Evolutionary conservation across 2,329 filamentous ascomycete genomes (phyloP).

Genomic region (Aspergillus latus): DNA sequence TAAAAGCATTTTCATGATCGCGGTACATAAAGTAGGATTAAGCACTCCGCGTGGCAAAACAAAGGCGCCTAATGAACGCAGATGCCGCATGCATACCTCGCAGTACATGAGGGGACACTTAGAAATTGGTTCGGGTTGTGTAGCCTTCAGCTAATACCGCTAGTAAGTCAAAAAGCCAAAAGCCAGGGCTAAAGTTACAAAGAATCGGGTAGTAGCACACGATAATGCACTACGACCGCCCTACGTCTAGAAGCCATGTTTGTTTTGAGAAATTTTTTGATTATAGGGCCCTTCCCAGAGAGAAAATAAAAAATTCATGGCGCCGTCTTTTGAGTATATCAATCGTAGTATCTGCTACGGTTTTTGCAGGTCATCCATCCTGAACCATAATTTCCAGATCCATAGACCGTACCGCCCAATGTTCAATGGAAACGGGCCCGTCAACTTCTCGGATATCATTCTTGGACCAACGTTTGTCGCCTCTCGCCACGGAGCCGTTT

Average conservation of each 20-base stretch:
- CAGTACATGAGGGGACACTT: neutral
- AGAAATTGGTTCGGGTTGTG: neutral
- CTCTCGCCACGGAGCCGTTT: slow-evolving; percentile 42
- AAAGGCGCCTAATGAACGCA: neutral
- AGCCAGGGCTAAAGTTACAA: too few relatives aligned
- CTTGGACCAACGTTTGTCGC: slow-evolving; percentile 27
- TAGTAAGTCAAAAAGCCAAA: neutral
- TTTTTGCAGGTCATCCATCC: slow-evolving; percentile 29
- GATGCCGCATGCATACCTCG: neutral
- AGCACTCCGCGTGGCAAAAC: neutral
- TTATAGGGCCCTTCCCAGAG: slow-evolving; percentile 27
- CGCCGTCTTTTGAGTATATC: slow-evolving; percentile 32
- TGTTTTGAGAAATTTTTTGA: slow-evolving; percentile 19
- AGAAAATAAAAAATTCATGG: slow-evolving; percentile 25
- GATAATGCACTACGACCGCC: neutral
- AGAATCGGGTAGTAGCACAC: neutral
- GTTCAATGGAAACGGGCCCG: slow-evolving; percentile 28
- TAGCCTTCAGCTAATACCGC: neutral
- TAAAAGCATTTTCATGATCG: slow-evolving; percentile 13
- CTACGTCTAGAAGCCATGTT: neutral
- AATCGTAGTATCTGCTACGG: slow-evolving; percentile 30
- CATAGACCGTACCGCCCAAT: slow-evolving; percentile 26
- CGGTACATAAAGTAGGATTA: slow-evolving; percentile 9
- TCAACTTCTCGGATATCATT: slow-evolving; percentile 20
- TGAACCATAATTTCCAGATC: slow-evolving; percentile 30